A percentile compares a stretch with the other conserved stretches of the same genome.
Conservation (phyloP, 768 basidiomycete genomes). For the Cystofilobasidium capitatum region DNA sequence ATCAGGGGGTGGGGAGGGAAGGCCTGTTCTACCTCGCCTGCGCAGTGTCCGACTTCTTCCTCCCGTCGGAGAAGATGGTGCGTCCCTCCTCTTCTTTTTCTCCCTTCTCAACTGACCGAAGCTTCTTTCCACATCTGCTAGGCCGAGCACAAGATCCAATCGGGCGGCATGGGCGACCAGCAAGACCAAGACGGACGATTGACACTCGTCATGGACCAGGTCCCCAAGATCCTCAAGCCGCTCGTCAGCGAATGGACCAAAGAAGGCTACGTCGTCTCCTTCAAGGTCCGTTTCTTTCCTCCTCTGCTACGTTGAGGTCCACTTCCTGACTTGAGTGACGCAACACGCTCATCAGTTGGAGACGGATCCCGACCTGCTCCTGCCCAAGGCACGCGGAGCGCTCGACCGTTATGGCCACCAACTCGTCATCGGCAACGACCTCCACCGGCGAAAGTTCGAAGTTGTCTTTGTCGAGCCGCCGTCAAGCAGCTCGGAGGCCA, state of each 20-base stretch:
- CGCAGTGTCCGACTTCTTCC: constrained; percentile 95
- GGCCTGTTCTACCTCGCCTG: constrained; percentile 96
- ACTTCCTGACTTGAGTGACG: neutral
- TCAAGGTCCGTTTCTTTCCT: constrained; percentile 58
- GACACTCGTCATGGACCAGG: constrained; percentile 96
- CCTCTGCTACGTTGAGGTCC: neutral
- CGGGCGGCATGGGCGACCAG: constrained; percentile 47
- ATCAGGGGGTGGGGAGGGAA: constrained; percentile 49
- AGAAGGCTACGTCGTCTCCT: constrained; percentile 85
- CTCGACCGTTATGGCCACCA: constrained; percentile 93
- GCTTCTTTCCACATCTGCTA: constrained; percentile 35
- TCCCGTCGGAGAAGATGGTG: constrained; percentile 83
- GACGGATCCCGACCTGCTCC: constrained; percentile 69
- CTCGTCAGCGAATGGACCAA: constrained; percentile 89
- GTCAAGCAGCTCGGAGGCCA: constrained; percentile 24
- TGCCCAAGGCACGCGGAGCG: constrained; percentile 81
- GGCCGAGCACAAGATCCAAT: constrained; percentile 98
- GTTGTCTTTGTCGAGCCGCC: constrained; percentile 75
- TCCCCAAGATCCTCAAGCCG: constrained; percentile 88
- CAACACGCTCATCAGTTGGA: constrained; percentile 72
- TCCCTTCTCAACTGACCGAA: neutral
- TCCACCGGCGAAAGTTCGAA: constrained; percentile 80
- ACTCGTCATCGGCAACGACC: constrained; percentile 90
- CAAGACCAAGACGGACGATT: constrained; percentile 38
- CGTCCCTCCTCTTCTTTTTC: constrained; percentile 33